A percentile compares a stretch with the other conserved stretches of the same genome.
Conservation (phyloP, 78 protist species). For the Tieghemostelium lacteum region DNA sequence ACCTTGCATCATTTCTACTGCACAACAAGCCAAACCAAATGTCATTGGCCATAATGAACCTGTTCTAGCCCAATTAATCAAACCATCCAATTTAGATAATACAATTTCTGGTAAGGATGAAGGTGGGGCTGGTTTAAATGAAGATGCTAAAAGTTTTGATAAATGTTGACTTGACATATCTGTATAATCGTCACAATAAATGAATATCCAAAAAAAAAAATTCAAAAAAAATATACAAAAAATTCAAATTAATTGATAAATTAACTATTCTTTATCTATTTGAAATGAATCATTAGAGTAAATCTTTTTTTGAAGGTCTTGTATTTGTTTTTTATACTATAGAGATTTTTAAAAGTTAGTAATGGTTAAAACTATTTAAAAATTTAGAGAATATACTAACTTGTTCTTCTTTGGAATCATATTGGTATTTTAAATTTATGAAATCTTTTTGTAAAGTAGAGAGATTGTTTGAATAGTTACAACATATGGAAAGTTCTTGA, state of each 20-base stretch:
- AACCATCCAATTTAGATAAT: constrained; percentile 83
- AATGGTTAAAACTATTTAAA: not conserved
- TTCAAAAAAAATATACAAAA: too few relatives aligned
- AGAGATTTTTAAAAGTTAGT: not conserved
- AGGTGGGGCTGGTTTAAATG: constrained; percentile 76
- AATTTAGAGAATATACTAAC: not conserved
- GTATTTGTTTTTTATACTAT: constrained; percentile 61
- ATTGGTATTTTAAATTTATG: not conserved
- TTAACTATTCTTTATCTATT: too few relatives aligned
- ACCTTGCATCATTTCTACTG: constrained; percentile 99
- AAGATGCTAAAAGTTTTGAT: constrained; percentile 52
- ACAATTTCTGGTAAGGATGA: constrained; percentile 82
- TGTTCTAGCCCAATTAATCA: constrained; percentile 93
- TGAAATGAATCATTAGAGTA: too few relatives aligned
- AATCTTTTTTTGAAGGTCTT: constrained; percentile 43
- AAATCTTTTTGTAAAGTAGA: constrained; percentile 50
- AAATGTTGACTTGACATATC: constrained; percentile 68
- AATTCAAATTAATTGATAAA: too few relatives aligned
- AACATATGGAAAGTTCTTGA: constrained; percentile 44
- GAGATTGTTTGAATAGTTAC: constrained; percentile 19
- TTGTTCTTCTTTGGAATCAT: constrained; percentile 51
- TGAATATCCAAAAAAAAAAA: too few relatives aligned
- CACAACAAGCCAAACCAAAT: constrained; percentile 98
- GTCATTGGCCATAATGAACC: constrained; percentile 98
- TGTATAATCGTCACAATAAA: too few relatives aligned